Base-by-base conservation (phyloP, 225 moss, liverwort and hornwort genomes). In the Takakia lepidozioides region DNA sequence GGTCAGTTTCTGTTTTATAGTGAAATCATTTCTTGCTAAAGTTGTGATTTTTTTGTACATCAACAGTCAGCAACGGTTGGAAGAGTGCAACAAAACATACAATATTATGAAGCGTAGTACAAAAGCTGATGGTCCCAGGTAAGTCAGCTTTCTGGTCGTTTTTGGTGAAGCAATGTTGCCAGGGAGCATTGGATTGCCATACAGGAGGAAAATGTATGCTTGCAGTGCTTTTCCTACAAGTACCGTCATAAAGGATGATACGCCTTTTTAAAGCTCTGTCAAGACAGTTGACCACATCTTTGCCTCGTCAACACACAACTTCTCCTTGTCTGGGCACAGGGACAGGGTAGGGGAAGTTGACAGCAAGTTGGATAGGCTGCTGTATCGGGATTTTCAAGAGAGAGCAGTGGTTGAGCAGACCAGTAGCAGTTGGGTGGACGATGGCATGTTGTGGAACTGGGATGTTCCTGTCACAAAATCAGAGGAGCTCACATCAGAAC, bases 21-120 rank as follows among this genome's bases (percentile, higher is more conserved):
- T 3, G 17, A 3, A 21, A 46, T 46, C 0, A 15, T 46, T 20
- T 46, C 19, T 25, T 46, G 11, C n/a, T 25, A n/a, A 48, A 5
- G 20, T 48, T 23, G 17, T 32, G 11, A 32, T 21, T 23, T 51
- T 17, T 56, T 56, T 35, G 27, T 61, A 58, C 34, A 8, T 6
- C n/a, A 16, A 46, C 65, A 81, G 81, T 56, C 68, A 72, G 56
- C 71, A 65, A 40, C 65, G 71, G 38, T 41, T 81, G 62, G 81
- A 76, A 61, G 81, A 81, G 56, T 81, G 81, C 52, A 71, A 76
- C 45, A 70, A 72, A 50, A 68, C 52, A 19, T 81, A 68, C 32
- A 66, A 72, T 54, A 63, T 81, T 52, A 71, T 75, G 47, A 81
- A 69, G 66, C 75, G 75, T 29, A 69, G 38, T 65, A 56, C 68